Evolutionary conservation across 768 basidiomycete species (phyloP).

Genomic region (Albatrellus ellisii): DNA sequence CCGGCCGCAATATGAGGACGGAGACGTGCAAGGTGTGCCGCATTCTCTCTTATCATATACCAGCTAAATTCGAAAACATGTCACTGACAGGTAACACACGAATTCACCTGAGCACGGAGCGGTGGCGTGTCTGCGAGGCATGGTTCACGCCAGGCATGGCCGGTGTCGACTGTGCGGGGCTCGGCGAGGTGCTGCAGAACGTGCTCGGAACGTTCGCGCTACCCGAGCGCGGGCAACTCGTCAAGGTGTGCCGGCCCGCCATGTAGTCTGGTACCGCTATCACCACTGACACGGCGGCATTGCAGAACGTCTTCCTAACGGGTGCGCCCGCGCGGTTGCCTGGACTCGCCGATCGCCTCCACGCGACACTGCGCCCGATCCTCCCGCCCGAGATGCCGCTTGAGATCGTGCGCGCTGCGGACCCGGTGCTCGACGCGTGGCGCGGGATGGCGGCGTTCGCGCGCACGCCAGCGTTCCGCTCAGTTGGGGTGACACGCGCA

Average conservation of each 20-base stretch:
- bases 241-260: constrained; percentile 39
- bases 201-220: constrained; percentile 62
- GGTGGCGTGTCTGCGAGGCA: constrained; percentile 83
- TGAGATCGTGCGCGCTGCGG: constrained; percentile 42
- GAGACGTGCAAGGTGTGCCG: constrained; percentile 44
- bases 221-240: constrained; percentile 55
- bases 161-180: constrained; percentile 86
- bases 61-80: not conserved
- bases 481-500: constrained; percentile 49
- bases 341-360: constrained; percentile 52
- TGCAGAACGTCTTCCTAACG: constrained; percentile 80
- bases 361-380: constrained; percentile 68
- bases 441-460: constrained; percentile 80
- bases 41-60: not conserved
- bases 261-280: not conserved
- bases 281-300: not conserved
- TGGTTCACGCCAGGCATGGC: constrained; percentile 93
- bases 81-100: constrained; percentile 40
- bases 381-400: constrained; percentile 75
- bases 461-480: constrained; percentile 36
- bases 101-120: constrained; percentile 82
- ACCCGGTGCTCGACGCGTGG: constrained; percentile 77
- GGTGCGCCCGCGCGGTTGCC: constrained; percentile 71
- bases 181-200: constrained; percentile 85
- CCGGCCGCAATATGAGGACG: constrained; percentile 65